Conservation (phyloP, 1,139 yeast species). For the Suhomyces bribrorum region DNA sequence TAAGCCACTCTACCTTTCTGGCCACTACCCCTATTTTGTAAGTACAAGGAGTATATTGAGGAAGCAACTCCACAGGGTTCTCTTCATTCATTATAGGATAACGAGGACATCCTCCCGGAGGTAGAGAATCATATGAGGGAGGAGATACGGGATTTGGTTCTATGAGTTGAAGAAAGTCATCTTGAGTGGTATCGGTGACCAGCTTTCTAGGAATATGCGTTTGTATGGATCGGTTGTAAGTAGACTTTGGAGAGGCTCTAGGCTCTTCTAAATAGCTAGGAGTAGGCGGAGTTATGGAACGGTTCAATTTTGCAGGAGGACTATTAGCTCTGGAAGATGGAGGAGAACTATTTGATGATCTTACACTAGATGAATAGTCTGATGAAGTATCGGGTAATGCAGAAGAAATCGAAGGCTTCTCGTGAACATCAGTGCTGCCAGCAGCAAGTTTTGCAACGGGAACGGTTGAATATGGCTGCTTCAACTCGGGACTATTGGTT, state of each 20-base stretch:
- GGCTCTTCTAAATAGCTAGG: slow-evolving; percentile 2
- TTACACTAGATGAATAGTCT: slow-evolving; percentile 8
- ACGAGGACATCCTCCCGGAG: slow-evolving; percentile 53
- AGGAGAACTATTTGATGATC: slow-evolving; percentile 12
- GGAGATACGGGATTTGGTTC: slow-evolving; percentile 55
- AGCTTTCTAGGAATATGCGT: background rate
- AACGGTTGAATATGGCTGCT: background rate
- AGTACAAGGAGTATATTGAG: slow-evolving; percentile 56
- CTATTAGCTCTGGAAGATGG: slow-evolving; percentile 12
- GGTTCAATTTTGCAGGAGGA: slow-evolving; percentile 6
- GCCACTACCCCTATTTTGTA: slow-evolving; percentile 54
- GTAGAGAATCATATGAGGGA: slow-evolving; percentile 45
- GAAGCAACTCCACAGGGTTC: slow-evolving; percentile 29
- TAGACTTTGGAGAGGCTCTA: slow-evolving; percentile 1
- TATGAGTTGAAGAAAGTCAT: slow-evolving; percentile 35
- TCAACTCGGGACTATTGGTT: background rate
- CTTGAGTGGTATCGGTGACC: slow-evolving; percentile 9
- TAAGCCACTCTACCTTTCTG: slow-evolving; percentile 64
- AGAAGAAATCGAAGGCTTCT: slow-evolving; percentile 2
- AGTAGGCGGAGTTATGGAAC: slow-evolving; percentile 12
- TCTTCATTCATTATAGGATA: slow-evolving; percentile 42
- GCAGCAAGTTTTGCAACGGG: slow-evolving; percentile 1
- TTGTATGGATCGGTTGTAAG: background rate
- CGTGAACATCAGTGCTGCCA: slow-evolving; percentile 3
- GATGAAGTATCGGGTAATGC: slow-evolving; percentile 11